A percentile compares a stretch with the other conserved stretches of the same genome.
phyloP scores from a whole-genome alignment of 345 rosid species.

The Eucalyptus coolabah region DNA sequence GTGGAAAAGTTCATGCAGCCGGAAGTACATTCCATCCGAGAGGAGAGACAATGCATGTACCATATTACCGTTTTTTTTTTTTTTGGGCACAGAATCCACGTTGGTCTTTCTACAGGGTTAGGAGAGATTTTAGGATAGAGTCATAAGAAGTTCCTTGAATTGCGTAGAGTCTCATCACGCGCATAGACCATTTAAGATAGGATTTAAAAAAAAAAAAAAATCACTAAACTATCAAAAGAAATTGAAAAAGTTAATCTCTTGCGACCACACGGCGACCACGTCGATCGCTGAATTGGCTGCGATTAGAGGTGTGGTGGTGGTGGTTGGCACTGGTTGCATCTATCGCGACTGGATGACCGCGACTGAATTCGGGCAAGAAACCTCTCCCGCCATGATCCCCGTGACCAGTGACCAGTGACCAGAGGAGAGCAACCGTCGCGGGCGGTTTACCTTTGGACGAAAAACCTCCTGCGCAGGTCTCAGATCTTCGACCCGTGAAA shows the following conservation, averaged over 20 bases:
- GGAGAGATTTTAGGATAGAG: background rate
- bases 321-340: too few relatives aligned
- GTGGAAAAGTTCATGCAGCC: background rate
- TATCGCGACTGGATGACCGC: background rate
- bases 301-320: background rate
- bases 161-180: background rate
- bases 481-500: background rate
- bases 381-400: background rate
- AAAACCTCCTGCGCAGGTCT: background rate
- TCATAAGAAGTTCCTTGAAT: background rate
- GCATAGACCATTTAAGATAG: too few relatives aligned
- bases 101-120: background rate
- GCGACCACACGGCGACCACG: background rate
- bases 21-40: background rate
- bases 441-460: background rate
- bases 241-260: background rate
- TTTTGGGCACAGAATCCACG: background rate
- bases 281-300: background rate
- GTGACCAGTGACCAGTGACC: background rate
- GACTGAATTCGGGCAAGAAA: background rate
- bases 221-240: background rate
- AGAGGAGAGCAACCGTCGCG: background rate
- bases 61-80: background rate
- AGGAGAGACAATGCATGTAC: background rate
- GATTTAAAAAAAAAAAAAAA: background rate